Evolutionary conservation across 345 rosid species (phyloP).

Genomic region (Limnanthes douglasii): DNA sequence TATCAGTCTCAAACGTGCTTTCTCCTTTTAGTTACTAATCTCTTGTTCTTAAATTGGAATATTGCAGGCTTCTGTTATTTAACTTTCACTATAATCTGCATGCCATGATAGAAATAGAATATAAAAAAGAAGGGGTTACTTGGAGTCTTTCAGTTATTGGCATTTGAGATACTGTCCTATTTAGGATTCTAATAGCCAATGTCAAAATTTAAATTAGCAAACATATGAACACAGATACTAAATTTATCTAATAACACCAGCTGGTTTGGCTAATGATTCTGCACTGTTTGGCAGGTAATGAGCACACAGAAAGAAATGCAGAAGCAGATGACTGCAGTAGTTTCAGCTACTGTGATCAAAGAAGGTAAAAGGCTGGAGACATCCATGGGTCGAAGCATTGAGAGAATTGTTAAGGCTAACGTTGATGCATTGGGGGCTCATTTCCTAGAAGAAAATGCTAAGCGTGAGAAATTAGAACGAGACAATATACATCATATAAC

Average conservation of each 20-base stretch:
- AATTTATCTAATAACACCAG: background rate
- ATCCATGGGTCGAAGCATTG: constrained; percentile 43
- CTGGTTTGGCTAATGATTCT: background rate
- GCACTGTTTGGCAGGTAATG: constrained; percentile 22
- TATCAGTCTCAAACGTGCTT: too few relatives aligned
- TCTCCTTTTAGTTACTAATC: too few relatives aligned
- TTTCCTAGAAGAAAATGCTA: constrained; percentile 45
- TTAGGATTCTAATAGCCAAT: too few relatives aligned
- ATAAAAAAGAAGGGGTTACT: too few relatives aligned
- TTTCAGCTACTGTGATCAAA: constrained; percentile 37
- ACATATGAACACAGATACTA: too few relatives aligned
- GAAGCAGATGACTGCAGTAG: constrained; percentile 42
- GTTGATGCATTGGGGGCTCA: constrained; percentile 62
- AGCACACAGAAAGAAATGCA: constrained; percentile 48
- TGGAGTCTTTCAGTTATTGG: too few relatives aligned
- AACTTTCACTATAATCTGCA: too few relatives aligned
- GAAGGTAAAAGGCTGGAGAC: constrained; percentile 54
- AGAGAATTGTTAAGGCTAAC: constrained; percentile 44
- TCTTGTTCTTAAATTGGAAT: too few relatives aligned
- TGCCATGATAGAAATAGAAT: too few relatives aligned
- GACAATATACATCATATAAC: constrained; percentile 42
- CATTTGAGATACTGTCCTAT: too few relatives aligned
- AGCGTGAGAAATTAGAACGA: constrained; percentile 39
- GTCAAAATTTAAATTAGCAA: too few relatives aligned
- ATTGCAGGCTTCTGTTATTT: too few relatives aligned